phyloP scores from a whole-genome alignment of 2,329 filamentous ascomycete species.

The Penicillium palitans region DNA sequence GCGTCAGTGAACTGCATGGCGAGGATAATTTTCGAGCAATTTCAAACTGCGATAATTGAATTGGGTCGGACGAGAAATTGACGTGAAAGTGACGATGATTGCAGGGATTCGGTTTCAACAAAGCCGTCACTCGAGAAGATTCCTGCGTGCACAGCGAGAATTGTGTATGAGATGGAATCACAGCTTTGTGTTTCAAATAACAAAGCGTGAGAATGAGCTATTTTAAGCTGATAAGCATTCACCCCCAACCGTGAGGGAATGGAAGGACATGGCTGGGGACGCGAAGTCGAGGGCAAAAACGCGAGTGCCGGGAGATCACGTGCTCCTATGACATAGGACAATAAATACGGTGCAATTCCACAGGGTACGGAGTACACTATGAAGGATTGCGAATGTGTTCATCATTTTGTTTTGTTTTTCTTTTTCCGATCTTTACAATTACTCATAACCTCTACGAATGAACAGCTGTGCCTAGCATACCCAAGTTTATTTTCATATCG shows the following conservation, averaged over 20 bases:
- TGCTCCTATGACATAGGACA: conserved; percentile 4
- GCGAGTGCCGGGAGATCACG: conserved; percentile 17
- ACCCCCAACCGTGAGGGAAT: conserved; percentile 8
- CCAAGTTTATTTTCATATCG: conserved; percentile 35
- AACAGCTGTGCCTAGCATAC: conserved; percentile 25
- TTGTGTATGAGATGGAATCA: not conserved
- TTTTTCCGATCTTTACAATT: not conserved
- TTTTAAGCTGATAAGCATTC: not conserved
- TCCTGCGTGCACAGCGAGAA: not conserved
- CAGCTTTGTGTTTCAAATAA: not conserved
- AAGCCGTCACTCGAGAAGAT: not conserved
- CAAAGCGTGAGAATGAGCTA: not conserved
- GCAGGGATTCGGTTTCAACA: conserved; percentile 15
- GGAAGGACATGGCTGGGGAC: not conserved
- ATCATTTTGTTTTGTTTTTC: too few species aligned
- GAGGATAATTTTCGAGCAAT: not conserved
- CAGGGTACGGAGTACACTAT: not conserved
- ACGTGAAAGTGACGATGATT: not conserved
- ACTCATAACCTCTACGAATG: not conserved
- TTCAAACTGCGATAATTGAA: not conserved
- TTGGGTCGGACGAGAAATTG: not conserved
- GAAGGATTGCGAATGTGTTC: not conserved
- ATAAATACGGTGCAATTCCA: not conserved
- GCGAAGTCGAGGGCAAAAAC: conserved; percentile 17
- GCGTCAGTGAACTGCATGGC: conserved; percentile 57